Percentiles rank a stretch among this genome's conserved stretches.
phyloP scores from a whole-genome alignment of 2,329 filamentous ascomycete species.

The Xylaria sp. region DNA sequence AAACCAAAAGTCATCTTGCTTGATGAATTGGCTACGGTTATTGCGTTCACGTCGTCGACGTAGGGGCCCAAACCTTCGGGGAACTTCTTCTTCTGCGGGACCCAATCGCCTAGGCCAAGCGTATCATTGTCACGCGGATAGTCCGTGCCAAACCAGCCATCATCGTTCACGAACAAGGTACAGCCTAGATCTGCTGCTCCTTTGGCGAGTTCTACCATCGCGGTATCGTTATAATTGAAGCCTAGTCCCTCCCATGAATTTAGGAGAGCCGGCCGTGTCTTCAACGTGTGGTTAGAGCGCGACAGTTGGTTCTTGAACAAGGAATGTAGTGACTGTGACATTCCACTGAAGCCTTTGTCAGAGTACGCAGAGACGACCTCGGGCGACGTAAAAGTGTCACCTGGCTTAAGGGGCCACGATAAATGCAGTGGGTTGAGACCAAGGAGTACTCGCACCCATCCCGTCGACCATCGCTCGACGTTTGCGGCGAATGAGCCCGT shows the following conservation, averaged over 20 bases:
- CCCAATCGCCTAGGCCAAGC: slow-evolving; percentile 72
- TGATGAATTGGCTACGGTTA: slow-evolving; percentile 59
- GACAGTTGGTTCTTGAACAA: slow-evolving; percentile 69
- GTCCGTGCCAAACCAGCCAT: slow-evolving; percentile 74
- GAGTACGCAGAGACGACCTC: slow-evolving; percentile 73
- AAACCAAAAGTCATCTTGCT: slow-evolving; percentile 68
- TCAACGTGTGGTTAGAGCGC: slow-evolving; percentile 63
- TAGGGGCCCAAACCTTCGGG: slow-evolving; percentile 65
- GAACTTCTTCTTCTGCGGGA: slow-evolving; percentile 66
- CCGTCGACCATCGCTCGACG: slow-evolving; percentile 71
- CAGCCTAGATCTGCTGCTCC: slow-evolving; percentile 68
- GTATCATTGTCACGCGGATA: slow-evolving; percentile 68
- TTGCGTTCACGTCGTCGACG: slow-evolving; percentile 61
- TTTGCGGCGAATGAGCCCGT: slow-evolving; percentile 70
- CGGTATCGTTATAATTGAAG: slow-evolving; percentile 67
- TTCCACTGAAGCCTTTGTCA: slow-evolving; percentile 65
- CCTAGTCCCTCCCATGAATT: slow-evolving; percentile 74
- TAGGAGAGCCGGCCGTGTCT: slow-evolving; percentile 63
- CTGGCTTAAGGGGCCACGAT: slow-evolving; percentile 65
- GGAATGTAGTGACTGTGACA: slow-evolving; percentile 70
- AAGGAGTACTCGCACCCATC: slow-evolving; percentile 67
- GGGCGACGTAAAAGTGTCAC: slow-evolving; percentile 67
- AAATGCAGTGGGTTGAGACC: slow-evolving; percentile 70
- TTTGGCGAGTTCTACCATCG: slow-evolving; percentile 64
- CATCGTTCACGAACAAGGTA: slow-evolving; percentile 72